Base-by-base conservation (phyloP, 140 eudicot species). In the Bidens hawaiensis region DNA sequence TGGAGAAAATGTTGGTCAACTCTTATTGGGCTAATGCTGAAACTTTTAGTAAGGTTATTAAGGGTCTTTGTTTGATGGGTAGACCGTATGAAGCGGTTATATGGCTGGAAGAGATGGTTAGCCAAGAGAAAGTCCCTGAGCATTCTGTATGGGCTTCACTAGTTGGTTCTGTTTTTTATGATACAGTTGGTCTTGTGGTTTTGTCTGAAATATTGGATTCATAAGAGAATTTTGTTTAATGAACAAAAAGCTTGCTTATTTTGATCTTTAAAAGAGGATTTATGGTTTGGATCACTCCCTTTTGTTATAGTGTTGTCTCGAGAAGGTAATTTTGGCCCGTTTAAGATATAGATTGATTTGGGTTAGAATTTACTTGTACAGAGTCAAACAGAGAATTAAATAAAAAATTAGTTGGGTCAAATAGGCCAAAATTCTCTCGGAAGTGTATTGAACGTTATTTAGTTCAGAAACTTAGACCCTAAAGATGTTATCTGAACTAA, bases 51-150 rank as follows among this genome's bases (percentile, higher is more conserved):
- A 76, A 34, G 41, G 62, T 88, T 61, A 83, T 85, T 58, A 70
- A 15, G 47, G 96, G 96, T 25, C 95, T 93, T 77, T 88, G 95
- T 71, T 58, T 67, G 38, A 68, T 64, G 7, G 82, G 79, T 2
- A 83, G 81, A 64, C 64, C 79, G 40, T 88, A 85, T 65, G 89
- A 79, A 65, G 96, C 94, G 4, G 54, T 83, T 66, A 21, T 93
- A 82, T 93, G 95, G 95, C 54, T 93, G 49, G 99, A 93, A 56
- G 96, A 93, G 76, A 93, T 93, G 95, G 73, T 93, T 47, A 81
- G 85, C 70, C 81, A 85, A 65, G 86, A 66, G 12, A 84, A 82
- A 71, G 66, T 71, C 30, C 96, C 96, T 1, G 74, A 81, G 14
- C 19, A 52, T 36, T 79, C 65, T 34, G 68, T 60, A 6, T 93